Evolutionary conservation across 2,329 filamentous ascomycete genomes (phyloP).

Genomic region (Aaosphaeria pasadenensis): DNA sequence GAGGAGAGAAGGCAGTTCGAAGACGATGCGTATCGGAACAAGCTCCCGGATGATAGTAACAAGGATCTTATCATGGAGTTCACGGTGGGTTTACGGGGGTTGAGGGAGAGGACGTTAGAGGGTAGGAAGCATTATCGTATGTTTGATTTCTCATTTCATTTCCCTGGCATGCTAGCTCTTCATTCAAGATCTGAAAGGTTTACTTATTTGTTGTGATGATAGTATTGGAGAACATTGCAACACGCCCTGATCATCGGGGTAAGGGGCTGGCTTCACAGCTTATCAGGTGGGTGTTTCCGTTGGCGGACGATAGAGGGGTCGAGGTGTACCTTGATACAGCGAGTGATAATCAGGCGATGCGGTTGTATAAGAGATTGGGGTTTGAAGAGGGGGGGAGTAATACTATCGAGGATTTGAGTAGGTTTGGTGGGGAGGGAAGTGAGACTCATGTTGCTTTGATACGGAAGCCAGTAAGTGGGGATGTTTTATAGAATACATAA

Average conservation of each 20-base stretch:
- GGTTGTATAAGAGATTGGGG: slow-evolving; percentile 21
- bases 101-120: slow-evolving; percentile 12
- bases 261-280: slow-evolving; percentile 19
- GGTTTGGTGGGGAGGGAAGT: slow-evolving; percentile 14
- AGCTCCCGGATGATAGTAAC: slow-evolving; percentile 20
- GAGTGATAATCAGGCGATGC: slow-evolving; percentile 19
- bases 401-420: slow-evolving; percentile 14
- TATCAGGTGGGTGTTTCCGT: slow-evolving; percentile 9
- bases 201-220: background rate
- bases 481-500: no score
- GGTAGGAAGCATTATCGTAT: slow-evolving; percentile 12
- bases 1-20: slow-evolving; percentile 19
- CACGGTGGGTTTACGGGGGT: slow-evolving; percentile 6
- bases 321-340: slow-evolving; percentile 25
- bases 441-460: slow-evolving; percentile 14
- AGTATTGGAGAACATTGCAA: slow-evolving; percentile 26
- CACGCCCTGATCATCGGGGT: slow-evolving; percentile 20
- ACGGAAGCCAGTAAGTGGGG: slow-evolving; percentile 3
- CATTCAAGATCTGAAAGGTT: background rate
- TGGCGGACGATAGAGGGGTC: slow-evolving; percentile 14
- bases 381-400: slow-evolving; percentile 19
- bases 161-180: background rate
- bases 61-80: slow-evolving; percentile 24
- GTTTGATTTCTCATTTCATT: background rate
- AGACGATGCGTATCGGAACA: slow-evolving; percentile 17